These are phyloP conservation scores for Suillus paluster DNA, from an alignment of 768 basidiomycete species.

Conservation along the genomic window DNA sequence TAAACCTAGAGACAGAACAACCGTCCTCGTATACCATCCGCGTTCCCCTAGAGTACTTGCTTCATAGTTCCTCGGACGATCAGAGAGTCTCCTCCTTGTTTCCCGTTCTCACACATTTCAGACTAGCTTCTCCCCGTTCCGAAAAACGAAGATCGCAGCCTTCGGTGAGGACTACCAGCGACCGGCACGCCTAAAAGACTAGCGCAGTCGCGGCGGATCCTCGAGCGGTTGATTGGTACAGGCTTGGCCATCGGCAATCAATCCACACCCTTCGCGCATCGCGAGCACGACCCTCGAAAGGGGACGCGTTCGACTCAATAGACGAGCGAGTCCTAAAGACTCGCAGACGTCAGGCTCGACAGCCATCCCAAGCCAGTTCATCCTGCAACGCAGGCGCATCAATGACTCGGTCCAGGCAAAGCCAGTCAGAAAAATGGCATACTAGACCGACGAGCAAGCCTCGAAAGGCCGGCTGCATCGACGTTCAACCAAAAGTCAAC, in stretches of 20 bases:
- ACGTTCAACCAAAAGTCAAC: background rate
- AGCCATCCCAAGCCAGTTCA: background rate
- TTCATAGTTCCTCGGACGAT: background rate
- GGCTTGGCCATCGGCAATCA: background rate
- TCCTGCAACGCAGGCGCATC: background rate
- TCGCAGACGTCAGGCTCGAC: background rate
- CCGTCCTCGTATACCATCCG: constrained; percentile 44
- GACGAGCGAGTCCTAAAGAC: background rate
- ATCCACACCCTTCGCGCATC: background rate
- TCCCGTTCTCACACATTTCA: background rate
- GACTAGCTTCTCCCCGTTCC: background rate
- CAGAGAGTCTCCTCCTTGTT: background rate
- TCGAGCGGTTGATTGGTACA: background rate
- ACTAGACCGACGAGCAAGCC: background rate
- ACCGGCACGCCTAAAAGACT: background rate
- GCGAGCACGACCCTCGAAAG: background rate
- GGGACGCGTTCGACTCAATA: background rate
- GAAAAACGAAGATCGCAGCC: background rate
- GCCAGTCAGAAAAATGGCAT: constrained; percentile 1
- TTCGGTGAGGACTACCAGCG: background rate
- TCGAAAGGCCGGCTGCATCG: background rate
- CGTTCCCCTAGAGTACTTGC: background rate
- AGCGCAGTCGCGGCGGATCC: background rate
- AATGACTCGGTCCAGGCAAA: background rate
- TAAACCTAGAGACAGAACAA: constrained; percentile 2